phyloP scores from a whole-genome alignment of 305 asterid species.

The Fraxinus sp. region DNA sequence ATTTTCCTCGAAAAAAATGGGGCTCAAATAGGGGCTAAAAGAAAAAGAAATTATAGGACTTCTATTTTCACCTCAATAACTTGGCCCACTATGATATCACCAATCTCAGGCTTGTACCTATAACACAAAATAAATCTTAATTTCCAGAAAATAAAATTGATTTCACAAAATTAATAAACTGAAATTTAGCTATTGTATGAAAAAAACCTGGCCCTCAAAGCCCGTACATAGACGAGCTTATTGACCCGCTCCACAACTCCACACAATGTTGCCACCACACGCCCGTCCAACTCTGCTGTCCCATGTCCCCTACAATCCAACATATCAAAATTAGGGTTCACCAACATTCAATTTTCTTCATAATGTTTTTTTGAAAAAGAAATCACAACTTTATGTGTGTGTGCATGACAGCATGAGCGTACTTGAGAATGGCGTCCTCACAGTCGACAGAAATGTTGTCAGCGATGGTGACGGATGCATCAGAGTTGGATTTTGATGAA shows the following conservation, averaged over 20 bases:
- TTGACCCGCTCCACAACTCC: constrained; percentile 96
- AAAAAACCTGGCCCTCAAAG: constrained; percentile 73
- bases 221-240: constrained; percentile 78
- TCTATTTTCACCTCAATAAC: constrained; percentile 65
- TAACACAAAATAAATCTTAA: background rate
- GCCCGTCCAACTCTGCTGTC: constrained; percentile 68
- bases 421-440: constrained; percentile 91
- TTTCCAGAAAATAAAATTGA: background rate
- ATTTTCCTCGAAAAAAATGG: no score
- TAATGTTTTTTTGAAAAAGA: background rate
- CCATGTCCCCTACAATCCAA: constrained; percentile 82
- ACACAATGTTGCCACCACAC: constrained; percentile 70
- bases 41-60: background rate
- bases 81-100: constrained; percentile 84
- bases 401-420: background rate
- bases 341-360: background rate
- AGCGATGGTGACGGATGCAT: constrained; percentile 77
- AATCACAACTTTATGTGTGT: background rate
- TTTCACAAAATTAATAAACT: background rate
- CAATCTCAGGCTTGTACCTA: constrained; percentile 94
- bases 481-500: constrained; percentile 62
- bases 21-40: background rate
- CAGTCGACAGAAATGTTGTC: constrained; percentile 76
- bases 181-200: background rate
- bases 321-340: constrained; percentile 15